phyloP scores from a whole-genome alignment of 2,329 filamentous ascomycete species.

The Fusarium mangiferae region DNA sequence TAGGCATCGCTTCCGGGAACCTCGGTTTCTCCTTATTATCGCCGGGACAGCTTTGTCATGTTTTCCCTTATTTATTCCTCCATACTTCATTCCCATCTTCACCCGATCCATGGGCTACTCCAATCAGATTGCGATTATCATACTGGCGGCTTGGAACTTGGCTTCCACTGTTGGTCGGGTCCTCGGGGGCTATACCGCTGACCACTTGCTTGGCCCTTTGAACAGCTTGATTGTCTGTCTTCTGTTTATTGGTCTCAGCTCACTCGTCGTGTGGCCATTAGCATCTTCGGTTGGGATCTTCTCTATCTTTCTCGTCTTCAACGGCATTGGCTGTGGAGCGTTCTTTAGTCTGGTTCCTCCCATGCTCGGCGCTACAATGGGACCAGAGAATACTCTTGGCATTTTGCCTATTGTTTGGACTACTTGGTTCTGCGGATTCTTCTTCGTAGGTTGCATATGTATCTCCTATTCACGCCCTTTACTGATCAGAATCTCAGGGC shows the following conservation, averaged over 20 bases:
- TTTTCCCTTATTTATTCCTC: conserved; percentile 42
- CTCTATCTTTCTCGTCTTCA: conserved; percentile 37
- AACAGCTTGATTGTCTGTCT: conserved; percentile 45
- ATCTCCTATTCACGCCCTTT: accelerated
- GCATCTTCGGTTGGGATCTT: conserved; percentile 41
- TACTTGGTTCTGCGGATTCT: conserved; percentile 46
- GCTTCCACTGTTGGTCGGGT: conserved; percentile 44
- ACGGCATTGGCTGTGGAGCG: conserved; percentile 45
- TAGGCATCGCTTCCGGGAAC: conserved; percentile 44
- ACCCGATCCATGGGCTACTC: conserved; percentile 41
- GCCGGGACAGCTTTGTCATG: conserved; percentile 41
- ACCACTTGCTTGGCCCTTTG: conserved; percentile 41
- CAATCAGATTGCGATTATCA: conserved; percentile 36
- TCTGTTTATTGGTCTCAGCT: conserved; percentile 42
- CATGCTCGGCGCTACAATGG: conserved; percentile 42
- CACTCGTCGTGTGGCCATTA: conserved; percentile 43
- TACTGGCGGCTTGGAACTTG: conserved; percentile 45
- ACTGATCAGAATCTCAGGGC: conserved; percentile 4
- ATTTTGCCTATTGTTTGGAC: conserved; percentile 45
- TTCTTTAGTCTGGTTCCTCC: conserved; percentile 47
- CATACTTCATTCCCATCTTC: conserved; percentile 43
- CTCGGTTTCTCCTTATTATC: conserved; percentile 40
- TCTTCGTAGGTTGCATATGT: conserved; percentile 32
- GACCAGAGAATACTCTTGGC: conserved; percentile 34
- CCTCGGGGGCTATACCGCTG: conserved; percentile 40